These are phyloP conservation scores for Lathyrus oleraceus DNA, from an alignment of 306 rosid genomes.

Conservation along the genomic window DNA sequence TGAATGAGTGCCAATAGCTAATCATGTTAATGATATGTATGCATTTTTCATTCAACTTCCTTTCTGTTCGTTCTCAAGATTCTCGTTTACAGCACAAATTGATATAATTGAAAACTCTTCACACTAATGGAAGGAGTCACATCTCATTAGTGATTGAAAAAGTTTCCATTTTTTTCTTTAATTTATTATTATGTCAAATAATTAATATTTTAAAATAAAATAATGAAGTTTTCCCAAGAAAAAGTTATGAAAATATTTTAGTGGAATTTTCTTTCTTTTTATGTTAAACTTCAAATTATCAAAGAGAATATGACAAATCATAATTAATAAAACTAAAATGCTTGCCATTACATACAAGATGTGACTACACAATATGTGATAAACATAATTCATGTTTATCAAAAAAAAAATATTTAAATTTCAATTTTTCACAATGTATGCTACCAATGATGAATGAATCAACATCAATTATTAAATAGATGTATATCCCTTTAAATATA, in stretches of 20 bases:
- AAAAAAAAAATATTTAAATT: no score
- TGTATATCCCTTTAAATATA: constrained; percentile 9
- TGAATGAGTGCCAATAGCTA: constrained; percentile 40
- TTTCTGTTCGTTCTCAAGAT: constrained; percentile 12
- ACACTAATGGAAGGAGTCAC: constrained; percentile 32
- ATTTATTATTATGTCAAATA: background rate
- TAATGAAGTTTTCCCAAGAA: no score
- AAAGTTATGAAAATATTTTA: no score
- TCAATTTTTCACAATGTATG: background rate
- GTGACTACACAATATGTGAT: constrained; percentile 30
- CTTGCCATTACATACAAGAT: constrained; percentile 28
- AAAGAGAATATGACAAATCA: no score
- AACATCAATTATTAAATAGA: constrained; percentile 28
- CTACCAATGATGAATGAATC: constrained; percentile 21
- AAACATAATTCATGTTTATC: constrained; percentile 11
- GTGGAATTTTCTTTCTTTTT: no score
- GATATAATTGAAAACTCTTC: constrained; percentile 12
- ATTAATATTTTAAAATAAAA: background rate
- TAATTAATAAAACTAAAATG: background rate
- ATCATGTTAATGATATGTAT: constrained; percentile 33
- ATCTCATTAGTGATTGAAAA: constrained; percentile 34
- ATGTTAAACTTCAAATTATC: no score
- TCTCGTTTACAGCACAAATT: background rate
- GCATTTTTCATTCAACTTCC: constrained; percentile 30
- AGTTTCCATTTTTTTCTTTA: background rate